phyloP scores from a whole-genome alignment of 2,329 filamentous ascomycete genomes.

The Colletotrichum spaethianum region DNA sequence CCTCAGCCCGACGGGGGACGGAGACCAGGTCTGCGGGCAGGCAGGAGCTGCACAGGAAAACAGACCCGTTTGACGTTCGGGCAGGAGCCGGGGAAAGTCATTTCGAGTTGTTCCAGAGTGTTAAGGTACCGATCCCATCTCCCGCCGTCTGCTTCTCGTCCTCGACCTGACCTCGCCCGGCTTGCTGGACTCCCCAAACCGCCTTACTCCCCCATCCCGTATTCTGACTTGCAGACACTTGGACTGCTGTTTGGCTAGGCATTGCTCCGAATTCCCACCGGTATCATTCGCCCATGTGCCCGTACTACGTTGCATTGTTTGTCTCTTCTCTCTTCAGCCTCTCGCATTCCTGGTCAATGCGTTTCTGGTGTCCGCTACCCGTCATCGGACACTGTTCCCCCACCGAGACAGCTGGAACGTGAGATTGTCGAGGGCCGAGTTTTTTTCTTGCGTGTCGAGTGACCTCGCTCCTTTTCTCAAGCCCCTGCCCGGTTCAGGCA shows the following conservation, averaged over 20 bases:
- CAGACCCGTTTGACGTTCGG: not conserved
- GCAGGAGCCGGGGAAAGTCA: constrained; percentile 5
- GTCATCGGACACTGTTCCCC: constrained; percentile 25
- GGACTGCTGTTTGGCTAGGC: not conserved
- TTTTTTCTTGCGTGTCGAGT: constrained; percentile 35
- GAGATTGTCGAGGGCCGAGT: constrained; percentile 1
- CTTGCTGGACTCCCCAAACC: not conserved
- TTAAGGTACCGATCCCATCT: constrained; percentile 1
- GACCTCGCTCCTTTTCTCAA: constrained; percentile 25
- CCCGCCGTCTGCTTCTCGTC: not conserved
- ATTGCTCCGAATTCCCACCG: not conserved
- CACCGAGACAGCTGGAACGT: constrained; percentile 9
- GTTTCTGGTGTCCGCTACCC: not conserved
- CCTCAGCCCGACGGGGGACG: not conserved
- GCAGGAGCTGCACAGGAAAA: not conserved
- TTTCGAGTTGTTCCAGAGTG: constrained; percentile 1
- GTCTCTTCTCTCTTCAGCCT: constrained; percentile 7
- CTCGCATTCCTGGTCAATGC: not conserved
- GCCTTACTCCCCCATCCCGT: not conserved
- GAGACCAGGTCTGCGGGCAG: constrained; percentile 3
- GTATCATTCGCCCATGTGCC: not conserved
- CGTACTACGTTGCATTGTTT: not conserved
- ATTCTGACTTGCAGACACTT: not conserved
- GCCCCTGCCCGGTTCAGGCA: constrained; percentile 37
- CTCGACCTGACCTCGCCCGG: not conserved